phyloP scores from a whole-genome alignment of 139 green algal species.

The Chlorella sorokiniana region DNA sequence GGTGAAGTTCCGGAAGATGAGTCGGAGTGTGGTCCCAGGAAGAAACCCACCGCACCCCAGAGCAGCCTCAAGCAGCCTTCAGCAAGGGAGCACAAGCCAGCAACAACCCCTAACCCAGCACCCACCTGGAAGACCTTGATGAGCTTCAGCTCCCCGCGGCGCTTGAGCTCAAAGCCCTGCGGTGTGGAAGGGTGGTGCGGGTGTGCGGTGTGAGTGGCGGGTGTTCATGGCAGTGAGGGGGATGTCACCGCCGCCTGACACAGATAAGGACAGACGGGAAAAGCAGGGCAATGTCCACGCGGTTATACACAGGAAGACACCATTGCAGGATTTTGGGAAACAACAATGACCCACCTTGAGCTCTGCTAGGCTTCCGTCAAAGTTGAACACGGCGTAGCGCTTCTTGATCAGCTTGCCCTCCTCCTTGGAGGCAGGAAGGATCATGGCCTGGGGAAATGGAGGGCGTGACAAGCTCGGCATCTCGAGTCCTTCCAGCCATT shows the following conservation, averaged over 20 bases:
- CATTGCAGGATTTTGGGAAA: no score
- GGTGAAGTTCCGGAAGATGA: no score
- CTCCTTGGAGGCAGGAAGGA: conserved; percentile 95
- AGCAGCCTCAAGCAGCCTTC: no score
- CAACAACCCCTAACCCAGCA: background rate
- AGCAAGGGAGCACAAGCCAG: background rate
- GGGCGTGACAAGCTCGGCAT: background rate
- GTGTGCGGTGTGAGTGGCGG: background rate
- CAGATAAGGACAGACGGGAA: no score
- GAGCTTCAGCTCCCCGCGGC: conserved; percentile 97
- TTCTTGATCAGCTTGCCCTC: conserved; percentile 99
- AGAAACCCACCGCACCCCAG: no score
- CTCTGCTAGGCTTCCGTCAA: conserved; percentile 91
- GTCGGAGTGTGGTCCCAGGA: no score
- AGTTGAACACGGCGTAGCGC: conserved; percentile 97
- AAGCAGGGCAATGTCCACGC: no score
- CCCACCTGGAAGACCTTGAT: conserved; percentile 97
- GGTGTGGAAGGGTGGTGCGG: no score
- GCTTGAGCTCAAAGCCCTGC: conserved; percentile 93
- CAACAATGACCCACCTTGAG: conserved; percentile 76
- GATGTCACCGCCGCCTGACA: no score
- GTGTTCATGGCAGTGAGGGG: no score
- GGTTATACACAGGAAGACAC: no score
- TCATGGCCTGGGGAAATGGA: conserved; percentile 75
- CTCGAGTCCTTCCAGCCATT: background rate